Base-by-base conservation (phyloP, 768 basidiomycete genomes). In the Dentipellis sp. region DNA sequence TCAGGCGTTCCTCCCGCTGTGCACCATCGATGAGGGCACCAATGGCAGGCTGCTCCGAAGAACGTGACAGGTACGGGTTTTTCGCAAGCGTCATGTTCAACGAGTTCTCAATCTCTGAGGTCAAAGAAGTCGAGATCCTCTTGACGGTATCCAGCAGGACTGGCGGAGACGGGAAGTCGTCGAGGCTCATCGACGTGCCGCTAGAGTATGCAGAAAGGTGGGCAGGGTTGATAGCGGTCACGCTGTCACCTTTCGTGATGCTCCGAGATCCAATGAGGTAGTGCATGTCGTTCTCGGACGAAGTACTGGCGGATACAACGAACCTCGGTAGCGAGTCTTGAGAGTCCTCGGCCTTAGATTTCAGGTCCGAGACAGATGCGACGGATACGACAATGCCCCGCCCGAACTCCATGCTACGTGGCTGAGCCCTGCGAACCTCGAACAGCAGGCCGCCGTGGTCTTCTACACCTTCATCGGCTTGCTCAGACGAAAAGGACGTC, bases 301-400 rank as follows among this genome's bases (percentile, higher is more conserved):
- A 52, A 12, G 51, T 23, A 23, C 53, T 53, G 10, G 40, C 53
- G 14, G 53, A 53, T 21, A 53, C 53, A 10, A 53, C 42, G 53
- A 53, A 14, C 38, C 37, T 17, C 19, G 53, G 39, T 12, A 53
- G 7, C 22, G 48, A 34, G 16, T n/a, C 29, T 22, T 35, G 21
- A 6, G 19, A 21, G 17, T 40, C 11, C 39, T 42, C 38, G 8
- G 14, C 7, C 10, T 16, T 11, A 17, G 14, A 9, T 5, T 22
- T 35, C 39, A 23, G 22, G 34, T 53, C 53, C 14, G 51, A 36
- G 36, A 38, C n/a, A 2, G 51, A 34, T 14, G 34, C 51, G 21
- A 53, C 23, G 11, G 38, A 40, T 14, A 53, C 53, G 22, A 53
- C 39, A 9, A 53, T 23, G 6, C 53, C 53, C 23, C 29, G 34